Evolutionary conservation across 805 yeast species (phyloP).

Genomic region (Brettanomyces bruxellensis): DNA sequence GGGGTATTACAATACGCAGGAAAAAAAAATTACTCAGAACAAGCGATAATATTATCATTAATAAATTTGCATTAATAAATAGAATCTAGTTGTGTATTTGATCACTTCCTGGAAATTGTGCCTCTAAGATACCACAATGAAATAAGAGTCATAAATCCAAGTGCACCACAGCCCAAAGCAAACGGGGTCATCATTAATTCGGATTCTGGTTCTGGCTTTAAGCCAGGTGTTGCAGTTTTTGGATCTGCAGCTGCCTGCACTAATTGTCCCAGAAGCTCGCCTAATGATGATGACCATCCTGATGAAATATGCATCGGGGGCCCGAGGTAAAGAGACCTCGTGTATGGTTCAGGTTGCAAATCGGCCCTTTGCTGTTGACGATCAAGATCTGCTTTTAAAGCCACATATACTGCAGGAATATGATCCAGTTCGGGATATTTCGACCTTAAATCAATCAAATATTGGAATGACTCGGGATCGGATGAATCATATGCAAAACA

Average conservation of each 20-base stretch:
- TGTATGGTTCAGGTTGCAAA: slow-evolving; percentile 80
- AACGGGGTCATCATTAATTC: slow-evolving; percentile 40
- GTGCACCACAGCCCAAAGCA: slow-evolving; percentile 59
- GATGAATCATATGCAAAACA: slow-evolving; percentile 90
- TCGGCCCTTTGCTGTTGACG: slow-evolving; percentile 88
- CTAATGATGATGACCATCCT: slow-evolving; percentile 78
- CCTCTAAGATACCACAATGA: slow-evolving; percentile 56
- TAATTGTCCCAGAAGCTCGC: slow-evolving; percentile 76
- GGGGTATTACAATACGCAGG: too few relatives aligned
- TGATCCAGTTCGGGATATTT: slow-evolving; percentile 48
- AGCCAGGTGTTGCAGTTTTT: slow-evolving; percentile 65
- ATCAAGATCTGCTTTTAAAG: slow-evolving; percentile 90
- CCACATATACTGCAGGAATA: slow-evolving; percentile 82
- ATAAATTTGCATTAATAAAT: too few relatives aligned
- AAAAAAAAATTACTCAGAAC: too few relatives aligned
- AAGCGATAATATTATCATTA: too few relatives aligned
- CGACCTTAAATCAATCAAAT: slow-evolving; percentile 60
- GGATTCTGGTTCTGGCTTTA: slow-evolving; percentile 53
- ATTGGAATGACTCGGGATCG: slow-evolving; percentile 90
- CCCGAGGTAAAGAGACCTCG: slow-evolving; percentile 53
- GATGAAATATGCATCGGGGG: slow-evolving; percentile 90
- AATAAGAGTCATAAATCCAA: slow-evolving; percentile 54
- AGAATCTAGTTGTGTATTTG: too few relatives aligned
- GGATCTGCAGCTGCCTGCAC: slow-evolving; percentile 87
- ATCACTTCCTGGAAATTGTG: background rate